Conservation (phyloP, 495 filamentous ascomycete species). For the Amniculicola lignicola region DNA sequence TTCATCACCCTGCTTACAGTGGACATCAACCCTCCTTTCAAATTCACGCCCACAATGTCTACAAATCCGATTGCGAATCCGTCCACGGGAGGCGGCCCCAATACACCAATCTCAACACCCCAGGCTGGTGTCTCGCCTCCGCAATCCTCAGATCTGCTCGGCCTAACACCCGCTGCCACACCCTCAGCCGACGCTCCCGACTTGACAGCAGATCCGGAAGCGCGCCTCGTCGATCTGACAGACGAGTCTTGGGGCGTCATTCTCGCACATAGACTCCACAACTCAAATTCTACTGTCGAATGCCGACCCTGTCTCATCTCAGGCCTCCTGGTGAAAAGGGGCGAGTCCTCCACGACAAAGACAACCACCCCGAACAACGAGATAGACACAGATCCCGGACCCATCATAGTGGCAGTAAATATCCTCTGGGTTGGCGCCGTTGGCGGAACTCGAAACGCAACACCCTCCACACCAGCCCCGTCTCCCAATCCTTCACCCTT, state of each 20-base stretch:
- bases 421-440: slow-evolving; percentile 51
- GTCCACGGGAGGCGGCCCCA: background rate
- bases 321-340: slow-evolving; percentile 75
- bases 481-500: too few relatives aligned
- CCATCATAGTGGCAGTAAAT: slow-evolving; percentile 30
- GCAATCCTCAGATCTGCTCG: too few relatives aligned
- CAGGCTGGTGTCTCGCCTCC: slow-evolving; percentile 43
- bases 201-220: slow-evolving; percentile 57
- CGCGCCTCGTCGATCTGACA: slow-evolving; percentile 68
- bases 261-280: slow-evolving; percentile 67
- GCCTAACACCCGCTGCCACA: slow-evolving; percentile 30
- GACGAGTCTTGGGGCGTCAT: slow-evolving; percentile 83
- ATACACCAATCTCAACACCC: slow-evolving; percentile 15
- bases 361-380: background rate
- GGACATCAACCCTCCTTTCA: slow-evolving; percentile 63
- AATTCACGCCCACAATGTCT: slow-evolving; percentile 55
- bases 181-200: slow-evolving; percentile 34
- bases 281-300: slow-evolving; percentile 60
- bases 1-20: slow-evolving; percentile 62
- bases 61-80: slow-evolving; percentile 20
- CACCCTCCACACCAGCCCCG: too few relatives aligned
- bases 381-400: slow-evolving; percentile 18
- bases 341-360: slow-evolving; percentile 36
- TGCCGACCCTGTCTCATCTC: slow-evolving; percentile 63
- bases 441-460: slow-evolving; percentile 18